Conservation (phyloP, 106 monocot genomes). For the Apostasia ramifera region DNA sequence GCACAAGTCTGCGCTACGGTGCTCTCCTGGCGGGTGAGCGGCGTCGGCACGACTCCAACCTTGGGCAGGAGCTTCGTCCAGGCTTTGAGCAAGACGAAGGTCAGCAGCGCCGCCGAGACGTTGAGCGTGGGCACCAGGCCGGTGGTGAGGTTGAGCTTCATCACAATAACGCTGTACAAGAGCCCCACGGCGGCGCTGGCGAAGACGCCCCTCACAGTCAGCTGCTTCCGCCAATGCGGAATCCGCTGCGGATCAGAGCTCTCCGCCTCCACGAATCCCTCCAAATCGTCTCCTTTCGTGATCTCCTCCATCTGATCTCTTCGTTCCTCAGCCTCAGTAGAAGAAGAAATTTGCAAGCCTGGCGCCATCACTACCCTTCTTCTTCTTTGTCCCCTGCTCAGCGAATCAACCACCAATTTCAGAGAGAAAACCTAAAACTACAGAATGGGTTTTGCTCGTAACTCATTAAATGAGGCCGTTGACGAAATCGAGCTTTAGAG, state of each 20-base stretch:
- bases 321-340: background rate
- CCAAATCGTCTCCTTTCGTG: constrained; percentile 7
- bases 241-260: constrained; percentile 1
- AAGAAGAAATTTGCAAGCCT: no score
- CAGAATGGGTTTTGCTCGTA: background rate
- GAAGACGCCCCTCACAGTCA: constrained; percentile 13
- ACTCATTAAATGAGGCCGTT: background rate
- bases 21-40: constrained; percentile 35
- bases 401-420: no score
- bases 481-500: no score
- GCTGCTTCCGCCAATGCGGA: constrained; percentile 25
- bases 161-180: constrained; percentile 20
- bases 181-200: constrained; percentile 15
- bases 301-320: constrained; percentile 3
- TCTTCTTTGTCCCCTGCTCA: background rate
- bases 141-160: constrained; percentile 22
- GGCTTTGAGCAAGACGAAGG: constrained; percentile 15
- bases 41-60: constrained; percentile 9
- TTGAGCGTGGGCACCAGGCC: constrained; percentile 29
- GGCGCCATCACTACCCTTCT: background rate
- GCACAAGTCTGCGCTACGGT: constrained; percentile 28
- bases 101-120: constrained; percentile 24
- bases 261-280: background rate
- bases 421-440: no score
- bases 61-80: constrained; percentile 14